phyloP scores from a whole-genome alignment of 257 asterid genomes.

The Primulina tabacum region DNA sequence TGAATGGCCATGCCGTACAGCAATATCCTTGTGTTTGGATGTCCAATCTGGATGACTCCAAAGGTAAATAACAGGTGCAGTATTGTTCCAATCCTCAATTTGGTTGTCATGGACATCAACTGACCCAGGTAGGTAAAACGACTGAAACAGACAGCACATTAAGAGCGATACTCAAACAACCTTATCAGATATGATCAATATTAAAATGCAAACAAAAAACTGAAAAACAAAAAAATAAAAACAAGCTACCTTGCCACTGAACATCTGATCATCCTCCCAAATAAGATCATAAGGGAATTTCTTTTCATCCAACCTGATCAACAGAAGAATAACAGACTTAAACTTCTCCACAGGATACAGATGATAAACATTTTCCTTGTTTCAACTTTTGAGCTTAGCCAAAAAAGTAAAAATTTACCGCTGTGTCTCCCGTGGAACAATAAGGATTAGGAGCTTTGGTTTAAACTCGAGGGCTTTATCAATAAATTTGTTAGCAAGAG shows the following conservation, averaged over 20 bases:
- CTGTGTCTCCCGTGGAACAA: constrained; percentile 72
- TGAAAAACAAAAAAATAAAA: constrained; percentile 9
- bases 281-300: constrained; percentile 56
- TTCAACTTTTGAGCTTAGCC: neutral
- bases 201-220: neutral
- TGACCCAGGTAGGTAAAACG: constrained; percentile 93
- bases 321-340: constrained; percentile 3
- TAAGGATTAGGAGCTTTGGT: constrained; percentile 86
- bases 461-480: constrained; percentile 81
- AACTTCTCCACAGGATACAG: constrained; percentile 1
- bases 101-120: constrained; percentile 66
- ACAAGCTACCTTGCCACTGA: constrained; percentile 59
- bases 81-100: constrained; percentile 78
- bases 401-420: constrained; percentile 37
- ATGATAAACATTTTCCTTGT: neutral
- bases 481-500: constrained; percentile 73
- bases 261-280: constrained; percentile 74
- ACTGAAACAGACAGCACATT: constrained; percentile 39
- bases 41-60: constrained; percentile 83
- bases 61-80: constrained; percentile 66
- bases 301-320: constrained; percentile 62
- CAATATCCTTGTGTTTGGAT: constrained; percentile 57
- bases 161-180: constrained; percentile 14
- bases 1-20: constrained; percentile 52
- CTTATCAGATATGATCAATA: neutral